Evolutionary conservation across 768 basidiomycete species (phyloP).

Genomic region (Lepiota brunneoincarnata): DNA sequence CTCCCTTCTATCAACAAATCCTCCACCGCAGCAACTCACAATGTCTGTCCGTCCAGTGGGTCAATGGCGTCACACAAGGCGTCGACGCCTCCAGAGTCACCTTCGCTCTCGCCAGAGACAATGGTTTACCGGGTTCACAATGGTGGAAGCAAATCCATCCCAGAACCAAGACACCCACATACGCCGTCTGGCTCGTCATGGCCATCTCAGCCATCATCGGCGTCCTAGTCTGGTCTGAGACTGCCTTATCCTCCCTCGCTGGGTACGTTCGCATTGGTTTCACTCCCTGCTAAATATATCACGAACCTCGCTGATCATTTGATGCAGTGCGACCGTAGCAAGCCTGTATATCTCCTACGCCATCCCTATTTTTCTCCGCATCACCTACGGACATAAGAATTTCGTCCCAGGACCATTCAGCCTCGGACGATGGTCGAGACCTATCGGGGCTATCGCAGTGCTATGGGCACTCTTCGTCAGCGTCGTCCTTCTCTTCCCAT

Average conservation of each 20-base stretch:
- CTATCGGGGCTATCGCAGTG: constrained; percentile 26
- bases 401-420: constrained; percentile 33
- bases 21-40: neutral
- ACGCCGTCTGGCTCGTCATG: constrained; percentile 40
- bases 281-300: neutral
- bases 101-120: constrained; percentile 54
- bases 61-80: constrained; percentile 62
- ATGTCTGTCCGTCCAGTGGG: constrained; percentile 34
- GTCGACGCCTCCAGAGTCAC: constrained; percentile 66
- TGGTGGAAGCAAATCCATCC: constrained; percentile 33
- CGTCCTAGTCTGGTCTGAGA: constrained; percentile 28
- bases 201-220: constrained; percentile 26
- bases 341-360: constrained; percentile 36
- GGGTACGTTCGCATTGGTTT: constrained; percentile 21
- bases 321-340: constrained; percentile 26
- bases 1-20: neutral
- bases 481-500: constrained; percentile 32
- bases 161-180: constrained; percentile 31
- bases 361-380: constrained; percentile 32
- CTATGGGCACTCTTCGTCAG: constrained; percentile 31
- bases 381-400: constrained; percentile 29
- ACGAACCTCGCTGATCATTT: neutral
- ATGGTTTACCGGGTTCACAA: constrained; percentile 34
- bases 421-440: constrained; percentile 26
- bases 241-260: constrained; percentile 30